These are phyloP conservation scores for Serendipita sp. DNA, from an alignment of 768 basidiomycete species.

Conservation along the genomic window DNA sequence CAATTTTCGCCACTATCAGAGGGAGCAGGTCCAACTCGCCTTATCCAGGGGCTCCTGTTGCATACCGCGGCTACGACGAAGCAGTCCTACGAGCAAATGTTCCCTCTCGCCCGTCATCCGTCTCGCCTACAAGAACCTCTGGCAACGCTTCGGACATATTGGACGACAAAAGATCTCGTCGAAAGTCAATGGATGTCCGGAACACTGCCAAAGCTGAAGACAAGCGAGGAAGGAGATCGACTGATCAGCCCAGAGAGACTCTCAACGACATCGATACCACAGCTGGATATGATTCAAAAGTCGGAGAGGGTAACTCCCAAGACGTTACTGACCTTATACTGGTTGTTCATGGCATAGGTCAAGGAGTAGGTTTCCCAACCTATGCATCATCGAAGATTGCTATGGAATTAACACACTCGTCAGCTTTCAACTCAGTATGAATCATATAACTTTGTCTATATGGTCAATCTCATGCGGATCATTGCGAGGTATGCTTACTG, in stretches of 20 bases:
- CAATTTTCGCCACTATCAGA: slow-evolving; percentile 8
- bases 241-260: slow-evolving; percentile 1
- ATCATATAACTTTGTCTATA: slow-evolving; percentile 29
- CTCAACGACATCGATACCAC: slow-evolving; percentile 10
- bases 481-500: slow-evolving; percentile 19
- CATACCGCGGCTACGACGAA: slow-evolving; percentile 24
- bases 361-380: slow-evolving; percentile 18
- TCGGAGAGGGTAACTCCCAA: slow-evolving; percentile 11
- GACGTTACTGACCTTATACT: slow-evolving; percentile 29
- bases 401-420: not conserved
- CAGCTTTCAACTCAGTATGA: slow-evolving; percentile 25
- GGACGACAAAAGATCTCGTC: slow-evolving; percentile 12
- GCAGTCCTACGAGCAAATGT: slow-evolving; percentile 14
- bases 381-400: too few relatives aligned
- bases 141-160: slow-evolving; percentile 2
- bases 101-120: slow-evolving; percentile 10
- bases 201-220: not conserved
- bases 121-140: slow-evolving; percentile 8
- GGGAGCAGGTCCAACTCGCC: slow-evolving; percentile 14
- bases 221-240: slow-evolving; percentile 3
- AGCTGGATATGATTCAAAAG: slow-evolving; percentile 19
- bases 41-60: slow-evolving; percentile 20
- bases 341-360: slow-evolving; percentile 30
- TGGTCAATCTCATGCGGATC: slow-evolving; percentile 25
- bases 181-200: slow-evolving; percentile 1